Evolutionary conservation across 2,329 filamentous ascomycete genomes (phyloP).

Genomic region (Alternaria ventricosa): DNA sequence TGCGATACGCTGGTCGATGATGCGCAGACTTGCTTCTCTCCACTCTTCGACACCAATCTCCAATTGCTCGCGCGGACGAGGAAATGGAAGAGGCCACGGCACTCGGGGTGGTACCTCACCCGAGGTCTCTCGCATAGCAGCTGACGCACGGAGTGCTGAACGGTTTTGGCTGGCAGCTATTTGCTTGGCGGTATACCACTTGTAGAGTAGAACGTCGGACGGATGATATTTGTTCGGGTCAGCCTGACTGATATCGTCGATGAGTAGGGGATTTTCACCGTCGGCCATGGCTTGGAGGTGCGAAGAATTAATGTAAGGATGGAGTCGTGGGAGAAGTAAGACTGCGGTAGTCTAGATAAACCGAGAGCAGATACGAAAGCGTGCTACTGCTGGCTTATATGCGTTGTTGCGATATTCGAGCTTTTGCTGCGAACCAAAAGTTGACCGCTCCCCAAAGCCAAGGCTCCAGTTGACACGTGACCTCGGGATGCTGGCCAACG

Average conservation of each 20-base stretch:
- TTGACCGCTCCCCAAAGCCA: not conserved
- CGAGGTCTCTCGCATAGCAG: not conserved
- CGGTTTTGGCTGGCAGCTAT: not conserved
- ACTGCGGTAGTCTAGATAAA: not conserved
- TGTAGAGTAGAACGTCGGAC: not conserved
- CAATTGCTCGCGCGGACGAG: not conserved
- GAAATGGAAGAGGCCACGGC: not conserved
- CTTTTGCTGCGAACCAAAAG: not conserved
- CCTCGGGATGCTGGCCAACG: not conserved
- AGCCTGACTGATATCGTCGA: not conserved
- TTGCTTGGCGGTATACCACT: not conserved
- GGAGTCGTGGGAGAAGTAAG: not conserved
- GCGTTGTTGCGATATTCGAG: not conserved
- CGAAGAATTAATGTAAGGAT: not conserved
- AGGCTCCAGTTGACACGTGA: not conserved
- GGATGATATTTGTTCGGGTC: not conserved
- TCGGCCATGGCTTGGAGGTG: not conserved
- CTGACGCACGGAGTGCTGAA: not conserved
- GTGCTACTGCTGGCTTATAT: not conserved
- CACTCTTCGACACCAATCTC: not conserved
- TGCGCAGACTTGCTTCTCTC: not conserved
- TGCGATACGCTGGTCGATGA: not conserved
- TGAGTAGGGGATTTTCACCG: not conserved
- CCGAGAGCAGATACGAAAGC: not conserved
- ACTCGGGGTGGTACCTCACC: not conserved